Evolutionary conservation across 106 monocot genomes (phyloP).

Genomic region (Dioscorea zingiberensis): DNA sequence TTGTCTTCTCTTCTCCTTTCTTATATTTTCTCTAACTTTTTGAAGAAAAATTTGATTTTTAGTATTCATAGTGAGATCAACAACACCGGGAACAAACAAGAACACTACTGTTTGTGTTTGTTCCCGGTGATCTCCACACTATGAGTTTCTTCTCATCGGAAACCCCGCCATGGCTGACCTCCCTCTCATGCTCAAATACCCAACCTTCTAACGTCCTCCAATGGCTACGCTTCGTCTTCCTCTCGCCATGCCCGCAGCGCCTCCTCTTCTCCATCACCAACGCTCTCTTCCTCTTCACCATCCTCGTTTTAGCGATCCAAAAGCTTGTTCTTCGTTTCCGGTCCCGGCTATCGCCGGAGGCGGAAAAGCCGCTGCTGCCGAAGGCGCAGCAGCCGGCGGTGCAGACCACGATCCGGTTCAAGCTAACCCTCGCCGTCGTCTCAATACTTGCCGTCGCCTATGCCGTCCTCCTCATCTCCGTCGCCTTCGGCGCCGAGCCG

Average conservation of each 20-base stretch:
- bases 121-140: too few species aligned
- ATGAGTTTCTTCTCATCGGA: too few species aligned
- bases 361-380: not conserved
- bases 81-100: too few species aligned
- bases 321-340: constrained; percentile 16
- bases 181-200: constrained; percentile 28
- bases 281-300: constrained; percentile 48
- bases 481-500: not conserved
- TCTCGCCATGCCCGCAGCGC: constrained; percentile 74
- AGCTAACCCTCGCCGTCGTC: constrained; percentile 26
- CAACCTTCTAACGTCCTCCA: constrained; percentile 3
- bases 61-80: too few species aligned
- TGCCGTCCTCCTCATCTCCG: constrained; percentile 18
- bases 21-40: too few species aligned
- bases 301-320: constrained; percentile 26
- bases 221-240: constrained; percentile 65
- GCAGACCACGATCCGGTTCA: constrained; percentile 19
- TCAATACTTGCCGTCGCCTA: constrained; percentile 26
- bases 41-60: too few species aligned
- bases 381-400: constrained; percentile 2
- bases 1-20: too few species aligned
- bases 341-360: not conserved
- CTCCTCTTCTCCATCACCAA: constrained; percentile 50
- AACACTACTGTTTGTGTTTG: too few species aligned
- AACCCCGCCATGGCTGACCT: constrained; percentile 33